Conservation (phyloP, 176 grass and related monocot species). For the Carex kokanica region DNA sequence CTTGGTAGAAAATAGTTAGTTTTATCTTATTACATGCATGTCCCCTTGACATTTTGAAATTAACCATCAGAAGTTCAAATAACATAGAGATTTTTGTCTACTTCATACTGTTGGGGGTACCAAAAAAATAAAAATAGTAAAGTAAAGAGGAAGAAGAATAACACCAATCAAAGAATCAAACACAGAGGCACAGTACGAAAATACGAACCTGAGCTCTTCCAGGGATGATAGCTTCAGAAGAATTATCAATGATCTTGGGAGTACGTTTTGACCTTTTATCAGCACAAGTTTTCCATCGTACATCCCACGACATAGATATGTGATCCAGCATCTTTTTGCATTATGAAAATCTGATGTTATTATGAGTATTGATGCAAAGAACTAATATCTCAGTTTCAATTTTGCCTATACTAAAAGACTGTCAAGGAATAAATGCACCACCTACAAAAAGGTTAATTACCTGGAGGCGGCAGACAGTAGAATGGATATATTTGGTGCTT, state of each 20-base stretch:
- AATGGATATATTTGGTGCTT: conserved; percentile 87
- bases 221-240: conserved; percentile 47
- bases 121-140: neutral
- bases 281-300: conserved; percentile 53
- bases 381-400: neutral
- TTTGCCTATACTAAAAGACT: neutral
- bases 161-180: neutral
- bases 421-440: conserved; percentile 2
- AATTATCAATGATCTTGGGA: conserved; percentile 29
- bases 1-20: neutral
- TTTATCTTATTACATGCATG: neutral
- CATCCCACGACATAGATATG: conserved; percentile 66
- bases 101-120: neutral
- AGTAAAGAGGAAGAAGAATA: neutral
- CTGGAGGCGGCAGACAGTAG: conserved; percentile 76
- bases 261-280: conserved; percentile 38
- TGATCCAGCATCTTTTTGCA: conserved; percentile 82
- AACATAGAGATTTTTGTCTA: neutral
- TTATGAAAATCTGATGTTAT: conserved; percentile 19
- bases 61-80: neutral
- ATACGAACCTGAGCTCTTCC: conserved; percentile 51
- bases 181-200: neutral
- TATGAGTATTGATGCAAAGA: conserved; percentile 16
- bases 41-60: neutral
- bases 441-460: conserved; percentile 37